Evolutionary conservation across 2,329 filamentous ascomycete genomes (phyloP), one percentile per base, ranked within the genome.

Genomic region (Hypoxylon sp.): DNA sequence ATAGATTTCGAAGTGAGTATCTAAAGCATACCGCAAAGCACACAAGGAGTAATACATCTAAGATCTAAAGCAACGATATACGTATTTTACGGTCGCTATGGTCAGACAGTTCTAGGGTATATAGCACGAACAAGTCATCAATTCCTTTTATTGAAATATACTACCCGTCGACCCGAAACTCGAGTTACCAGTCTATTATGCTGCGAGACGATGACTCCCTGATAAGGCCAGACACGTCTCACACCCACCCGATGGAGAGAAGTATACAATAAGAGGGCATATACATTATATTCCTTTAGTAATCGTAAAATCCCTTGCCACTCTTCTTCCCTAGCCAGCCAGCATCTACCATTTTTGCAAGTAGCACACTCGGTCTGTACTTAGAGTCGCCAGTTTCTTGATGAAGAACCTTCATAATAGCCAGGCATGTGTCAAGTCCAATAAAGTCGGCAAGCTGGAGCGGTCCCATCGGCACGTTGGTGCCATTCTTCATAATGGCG

Each of bases 401-500:
- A 78, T 98, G 90, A 76, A 99, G 81, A 3, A 98, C 96, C 81
- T 92, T 94, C 96, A 99, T 99, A 77, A 99, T 99, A 22, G 95
- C 90, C 69, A 98, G 84, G 78, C 96, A 99, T 0, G 96, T 99
- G 79, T 99, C 96, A 49, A 99, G 86, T 6, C 96, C 96, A 76
- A 99, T 98, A 77, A 99, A 99, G 81, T 99, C 96, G 2, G 96
- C 96, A 75, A 99, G 83, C 76, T 94, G 91, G 72, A 99, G 85
- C 8, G 96, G 96, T 0, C 96, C 96, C 96, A 99, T 99, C 25
- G 96, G 96, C 44, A 99, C 96, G 78, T 97, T 97, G 22, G 96
- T 99, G 51, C 96, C 96, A 75, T 98, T 98, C 88, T 97, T 98
- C 96, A 99, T 99, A 76, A 99, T 99, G 72, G 88, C 91, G 78